Evolutionary conservation across 305 asterid genomes (phyloP).

Genomic region (Plantago rigida): DNA sequence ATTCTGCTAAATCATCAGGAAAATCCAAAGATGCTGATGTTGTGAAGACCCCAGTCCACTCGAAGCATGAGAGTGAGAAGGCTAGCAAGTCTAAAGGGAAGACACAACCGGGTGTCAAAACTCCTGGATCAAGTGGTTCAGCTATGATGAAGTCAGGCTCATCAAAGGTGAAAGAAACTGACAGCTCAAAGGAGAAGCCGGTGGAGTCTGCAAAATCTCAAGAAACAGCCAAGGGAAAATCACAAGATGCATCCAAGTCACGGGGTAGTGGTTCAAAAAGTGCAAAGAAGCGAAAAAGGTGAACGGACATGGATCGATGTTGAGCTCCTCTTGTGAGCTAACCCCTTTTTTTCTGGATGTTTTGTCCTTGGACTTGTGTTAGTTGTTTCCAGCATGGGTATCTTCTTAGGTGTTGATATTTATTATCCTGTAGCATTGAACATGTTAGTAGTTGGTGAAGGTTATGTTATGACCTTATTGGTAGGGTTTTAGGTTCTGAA

Average conservation of each 20-base stretch:
- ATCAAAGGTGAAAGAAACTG: constrained; percentile 54
- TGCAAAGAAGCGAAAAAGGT: constrained; percentile 55
- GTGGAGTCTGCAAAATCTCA: constrained; percentile 32
- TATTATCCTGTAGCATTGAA: constrained; percentile 3
- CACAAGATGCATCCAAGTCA: constrained; percentile 35
- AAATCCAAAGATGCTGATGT: constrained; percentile 52
- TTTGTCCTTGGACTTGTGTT: constrained; percentile 7
- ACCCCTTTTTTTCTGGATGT: background rate
- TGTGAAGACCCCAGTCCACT: constrained; percentile 40
- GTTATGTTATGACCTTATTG: background rate
- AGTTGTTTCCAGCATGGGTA: constrained; percentile 21
- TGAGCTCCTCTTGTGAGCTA: constrained; percentile 11
- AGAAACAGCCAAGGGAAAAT: constrained; percentile 42
- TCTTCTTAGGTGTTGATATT: constrained; percentile 23
- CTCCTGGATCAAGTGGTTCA: constrained; percentile 28
- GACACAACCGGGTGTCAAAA: constrained; percentile 36
- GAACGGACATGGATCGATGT: constrained; percentile 19
- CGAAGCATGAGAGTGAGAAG: constrained; percentile 40
- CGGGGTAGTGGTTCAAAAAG: constrained; percentile 43
- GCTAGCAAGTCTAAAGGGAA: constrained; percentile 48
- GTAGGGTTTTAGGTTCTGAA: background rate
- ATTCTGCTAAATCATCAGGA: constrained; percentile 39
- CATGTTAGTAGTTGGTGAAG: constrained; percentile 22
- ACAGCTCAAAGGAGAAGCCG: constrained; percentile 34
- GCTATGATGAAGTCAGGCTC: constrained; percentile 35